Conservation (phyloP, 1,284 basidiomycete species). For the Sphaerobolus stellatus region DNA sequence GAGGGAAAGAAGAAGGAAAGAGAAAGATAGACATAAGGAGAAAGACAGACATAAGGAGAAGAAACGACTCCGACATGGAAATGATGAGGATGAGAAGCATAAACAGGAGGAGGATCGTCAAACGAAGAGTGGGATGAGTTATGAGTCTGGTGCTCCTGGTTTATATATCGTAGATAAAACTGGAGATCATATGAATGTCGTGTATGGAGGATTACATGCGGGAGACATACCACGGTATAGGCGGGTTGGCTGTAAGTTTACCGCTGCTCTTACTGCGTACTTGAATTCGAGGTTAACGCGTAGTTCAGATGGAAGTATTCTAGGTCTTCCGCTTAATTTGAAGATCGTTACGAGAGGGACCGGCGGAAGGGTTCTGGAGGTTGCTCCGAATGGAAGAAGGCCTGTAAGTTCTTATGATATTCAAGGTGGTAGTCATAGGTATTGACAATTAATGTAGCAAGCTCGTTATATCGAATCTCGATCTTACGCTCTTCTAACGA, state of each 20-base stretch:
- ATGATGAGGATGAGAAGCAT: conserved; percentile 17
- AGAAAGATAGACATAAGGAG: conserved; percentile 7
- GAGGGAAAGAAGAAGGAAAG: conserved; percentile 1
- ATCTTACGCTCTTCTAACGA: conserved; percentile 50
- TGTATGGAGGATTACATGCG: conserved; percentile 65
- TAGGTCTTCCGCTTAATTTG: conserved; percentile 26
- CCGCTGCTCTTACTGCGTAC: background rate
- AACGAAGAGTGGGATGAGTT: conserved; percentile 20
- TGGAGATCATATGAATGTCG: conserved; percentile 67
- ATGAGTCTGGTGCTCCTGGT: conserved; percentile 20
- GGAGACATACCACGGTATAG: conserved; percentile 67
- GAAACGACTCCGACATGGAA: background rate
- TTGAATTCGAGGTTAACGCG: background rate
- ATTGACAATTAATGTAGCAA: conserved; percentile 36
- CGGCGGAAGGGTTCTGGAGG: conserved; percentile 57
- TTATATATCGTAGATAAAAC: conserved; percentile 15
- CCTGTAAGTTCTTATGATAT: conserved; percentile 10
- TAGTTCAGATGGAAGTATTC: conserved; percentile 25
- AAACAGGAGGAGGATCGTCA: conserved; percentile 11
- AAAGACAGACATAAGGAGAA: conserved; percentile 14
- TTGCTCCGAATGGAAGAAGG: conserved; percentile 47
- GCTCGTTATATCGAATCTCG: conserved; percentile 56
- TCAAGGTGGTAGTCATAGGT: conserved; percentile 10
- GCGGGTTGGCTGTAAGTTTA: conserved; percentile 23
- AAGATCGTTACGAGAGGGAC: conserved; percentile 21